Evolutionary conservation across 345 rosid genomes (phyloP), one percentile per base, ranked within the genome.

Genomic region (Raphanus sativus): DNA sequence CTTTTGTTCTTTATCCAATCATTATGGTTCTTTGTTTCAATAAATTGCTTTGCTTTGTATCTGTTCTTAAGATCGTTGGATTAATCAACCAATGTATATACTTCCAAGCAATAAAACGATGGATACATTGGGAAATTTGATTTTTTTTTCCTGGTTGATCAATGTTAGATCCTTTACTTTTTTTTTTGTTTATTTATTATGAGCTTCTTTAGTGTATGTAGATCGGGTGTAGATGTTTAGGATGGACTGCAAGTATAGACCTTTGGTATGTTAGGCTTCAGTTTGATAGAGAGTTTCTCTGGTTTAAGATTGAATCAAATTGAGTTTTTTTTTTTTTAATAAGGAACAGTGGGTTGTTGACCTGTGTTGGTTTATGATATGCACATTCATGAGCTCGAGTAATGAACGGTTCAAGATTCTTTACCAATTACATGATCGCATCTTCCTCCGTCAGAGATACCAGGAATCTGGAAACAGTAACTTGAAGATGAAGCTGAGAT

Each of bases 71-170:
- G 45, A 65, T 56, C 33, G 58, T 25, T 42, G 3, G 28, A 2
- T 24, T 10, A 55, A 32, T 55, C 48, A 69, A 59, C 36, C 48
- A 3, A 17, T 74, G 65, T 65, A 25, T 40, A 55, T 76, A 48
- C 26, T 29, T 66, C 12, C 16, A 34, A 55, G 17, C 17, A 60
- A 68, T 61, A 68, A 75, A 48, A 65, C 24, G 42, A 4, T 45
- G 48, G 60, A 62, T 32, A 4, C 16, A 16, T 61, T 60, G 28
- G 2, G 15, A 4, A 8, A 21, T 64, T 64, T 50, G 13, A 4
- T 62, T 11, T 61, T 42, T 2, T 1, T 11, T 34, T 62, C 29
- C n/a, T n/a, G 21, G 21, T 21, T 21, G 21, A 21, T 21, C 69
- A 52, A 13, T 5, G 15, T 32, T 50, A 21, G 50, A 73, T 32